Conservation (phyloP, 2,329 filamentous ascomycete genomes). For the Lasiodiplodia gonubiensis region DNA sequence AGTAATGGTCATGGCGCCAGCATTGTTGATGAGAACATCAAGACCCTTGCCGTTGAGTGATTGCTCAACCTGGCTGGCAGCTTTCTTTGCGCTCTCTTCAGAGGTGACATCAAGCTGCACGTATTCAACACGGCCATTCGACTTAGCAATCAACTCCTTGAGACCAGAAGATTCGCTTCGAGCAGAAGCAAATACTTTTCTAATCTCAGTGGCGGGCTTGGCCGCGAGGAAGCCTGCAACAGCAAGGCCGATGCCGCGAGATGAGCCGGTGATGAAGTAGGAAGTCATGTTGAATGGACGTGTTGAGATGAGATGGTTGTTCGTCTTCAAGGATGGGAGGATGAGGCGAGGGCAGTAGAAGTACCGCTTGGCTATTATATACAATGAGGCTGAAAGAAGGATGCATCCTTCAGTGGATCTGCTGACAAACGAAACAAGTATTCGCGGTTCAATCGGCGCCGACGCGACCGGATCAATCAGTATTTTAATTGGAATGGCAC, state of each 20-base stretch:
- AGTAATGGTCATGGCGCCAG: slow-evolving; percentile 14
- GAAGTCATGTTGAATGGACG: slow-evolving; percentile 36
- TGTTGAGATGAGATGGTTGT: not conserved
- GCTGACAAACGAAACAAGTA: too few species aligned
- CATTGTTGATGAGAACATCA: slow-evolving; percentile 21
- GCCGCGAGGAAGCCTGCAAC: slow-evolving; percentile 41
- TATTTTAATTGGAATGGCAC: too few species aligned
- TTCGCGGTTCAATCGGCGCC: too few species aligned
- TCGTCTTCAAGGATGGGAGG: not conserved
- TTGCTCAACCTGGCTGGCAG: slow-evolving; percentile 41
- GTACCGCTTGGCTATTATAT: too few species aligned
- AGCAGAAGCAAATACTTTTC: slow-evolving; percentile 50
- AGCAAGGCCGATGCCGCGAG: slow-evolving; percentile 46
- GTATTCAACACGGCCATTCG: slow-evolving; percentile 29
- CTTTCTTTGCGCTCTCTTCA: slow-evolving; percentile 43
- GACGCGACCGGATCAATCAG: too few species aligned
- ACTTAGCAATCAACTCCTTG: slow-evolving; percentile 42
- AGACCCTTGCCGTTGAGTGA: not conserved
- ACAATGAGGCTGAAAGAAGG: too few species aligned
- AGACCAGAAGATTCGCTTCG: slow-evolving; percentile 45
- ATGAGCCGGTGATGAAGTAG: slow-evolving; percentile 45
- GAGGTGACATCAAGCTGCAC: slow-evolving; percentile 53
- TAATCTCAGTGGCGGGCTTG: slow-evolving; percentile 37
- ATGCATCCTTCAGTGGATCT: too few species aligned
- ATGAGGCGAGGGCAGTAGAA: not conserved